Evolutionary conservation across 345 rosid genomes (phyloP).

Genomic region (Hypericum androsaemum): DNA sequence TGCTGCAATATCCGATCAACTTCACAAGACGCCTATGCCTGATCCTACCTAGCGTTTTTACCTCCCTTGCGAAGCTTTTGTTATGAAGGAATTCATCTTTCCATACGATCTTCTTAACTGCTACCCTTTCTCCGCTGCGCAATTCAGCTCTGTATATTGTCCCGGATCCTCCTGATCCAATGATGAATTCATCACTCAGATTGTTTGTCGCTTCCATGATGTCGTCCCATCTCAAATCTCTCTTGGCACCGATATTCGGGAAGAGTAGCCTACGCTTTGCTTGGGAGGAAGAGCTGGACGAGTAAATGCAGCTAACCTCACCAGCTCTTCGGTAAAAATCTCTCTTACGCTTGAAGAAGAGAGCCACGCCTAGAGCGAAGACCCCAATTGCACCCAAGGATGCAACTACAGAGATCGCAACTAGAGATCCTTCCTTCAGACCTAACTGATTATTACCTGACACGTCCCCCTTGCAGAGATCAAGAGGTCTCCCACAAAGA

Average conservation of each 20-base stretch:
- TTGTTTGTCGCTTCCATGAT: conserved; percentile 73
- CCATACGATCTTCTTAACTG: conserved; percentile 69
- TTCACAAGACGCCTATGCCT: conserved; percentile 84
- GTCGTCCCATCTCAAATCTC: conserved; percentile 70
- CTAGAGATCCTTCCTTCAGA: conserved; percentile 41
- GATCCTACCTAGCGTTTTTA: conserved; percentile 68
- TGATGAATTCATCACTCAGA: conserved; percentile 65
- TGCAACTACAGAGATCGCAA: conserved; percentile 51
- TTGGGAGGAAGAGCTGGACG: conserved; percentile 53
- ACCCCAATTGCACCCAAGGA: conserved; percentile 55
- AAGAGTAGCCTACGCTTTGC: conserved; percentile 56
- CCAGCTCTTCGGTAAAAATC: conserved; percentile 31
- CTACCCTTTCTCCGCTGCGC: conserved; percentile 55
- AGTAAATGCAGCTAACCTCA: conserved; percentile 39
- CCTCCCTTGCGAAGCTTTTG: conserved; percentile 81
- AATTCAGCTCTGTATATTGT: conserved; percentile 69
- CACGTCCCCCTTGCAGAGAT: conserved; percentile 22
- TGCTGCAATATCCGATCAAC: conserved; percentile 76
- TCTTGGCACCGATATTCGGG: conserved; percentile 42
- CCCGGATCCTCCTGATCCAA: conserved; percentile 95
- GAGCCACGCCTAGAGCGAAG: conserved; percentile 38
- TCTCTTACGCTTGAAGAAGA: conserved; percentile 40
- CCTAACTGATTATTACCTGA: conserved; percentile 23
- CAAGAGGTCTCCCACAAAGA: conserved; percentile 78
- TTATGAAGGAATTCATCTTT: conserved; percentile 64